Conservation (phyloP, 2,329 filamentous ascomycete species). For the Nemania diffusa region DNA sequence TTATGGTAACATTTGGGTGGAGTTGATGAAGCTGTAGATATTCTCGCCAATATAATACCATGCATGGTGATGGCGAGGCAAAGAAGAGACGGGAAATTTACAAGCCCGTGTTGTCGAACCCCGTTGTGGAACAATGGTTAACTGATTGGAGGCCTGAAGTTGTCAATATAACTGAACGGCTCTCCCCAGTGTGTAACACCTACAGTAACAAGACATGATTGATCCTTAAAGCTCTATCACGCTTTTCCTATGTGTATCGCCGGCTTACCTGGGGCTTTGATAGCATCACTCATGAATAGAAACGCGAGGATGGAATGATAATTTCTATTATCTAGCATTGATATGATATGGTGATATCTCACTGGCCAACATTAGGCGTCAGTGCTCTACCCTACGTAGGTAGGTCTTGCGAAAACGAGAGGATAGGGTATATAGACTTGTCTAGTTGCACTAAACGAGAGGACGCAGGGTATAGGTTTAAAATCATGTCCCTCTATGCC, state of each 20-base stretch:
- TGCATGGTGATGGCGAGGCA: too few species aligned
- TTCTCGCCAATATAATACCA: too few species aligned
- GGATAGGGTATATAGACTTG: slow-evolving; percentile 9
- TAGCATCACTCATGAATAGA: background rate
- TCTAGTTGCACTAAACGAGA: slow-evolving; percentile 32
- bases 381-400: background rate
- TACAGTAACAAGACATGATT: background rate
- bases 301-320: background rate
- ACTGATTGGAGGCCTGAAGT: background rate
- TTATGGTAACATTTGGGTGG: too few species aligned
- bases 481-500: slow-evolving; percentile 27
- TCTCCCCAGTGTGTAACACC: background rate
- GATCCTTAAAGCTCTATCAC: background rate
- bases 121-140: background rate
- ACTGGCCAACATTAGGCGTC: background rate
- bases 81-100: background rate
- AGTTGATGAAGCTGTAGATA: too few species aligned
- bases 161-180: background rate
- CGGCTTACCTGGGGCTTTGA: background rate
- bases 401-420: slow-evolving; percentile 6
- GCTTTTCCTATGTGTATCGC: background rate
- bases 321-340: slow-evolving; percentile 7
- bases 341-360: slow-evolving; percentile 6
- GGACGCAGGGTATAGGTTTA: slow-evolving; percentile 32
- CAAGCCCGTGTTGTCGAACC: background rate